These are phyloP conservation scores for Leptosphaerulina australis DNA, from an alignment of 2,329 filamentous ascomycete species.

Conservation along the genomic window DNA sequence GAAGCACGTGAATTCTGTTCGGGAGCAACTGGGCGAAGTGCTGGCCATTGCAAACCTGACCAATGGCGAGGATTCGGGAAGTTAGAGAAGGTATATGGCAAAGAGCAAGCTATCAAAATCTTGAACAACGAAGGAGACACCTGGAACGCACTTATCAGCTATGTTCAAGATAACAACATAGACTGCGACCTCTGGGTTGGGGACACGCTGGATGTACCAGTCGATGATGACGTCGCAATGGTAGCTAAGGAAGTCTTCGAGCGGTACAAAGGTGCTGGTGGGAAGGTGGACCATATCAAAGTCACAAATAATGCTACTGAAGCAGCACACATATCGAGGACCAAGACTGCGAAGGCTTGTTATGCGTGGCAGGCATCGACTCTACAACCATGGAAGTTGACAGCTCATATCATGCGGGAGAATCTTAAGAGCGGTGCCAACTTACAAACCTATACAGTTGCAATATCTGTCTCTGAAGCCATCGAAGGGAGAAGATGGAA, in stretches of 20 bases:
- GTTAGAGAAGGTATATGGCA: conserved; percentile 34
- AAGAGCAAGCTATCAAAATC: conserved; percentile 36
- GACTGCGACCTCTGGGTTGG: conserved; percentile 39
- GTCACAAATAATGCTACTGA: conserved; percentile 28
- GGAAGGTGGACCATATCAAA: conserved; percentile 31
- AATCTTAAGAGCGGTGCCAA: conserved; percentile 28
- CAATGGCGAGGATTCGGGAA: conserved; percentile 36
- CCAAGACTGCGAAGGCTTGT: conserved; percentile 33
- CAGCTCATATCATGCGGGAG: conserved; percentile 35
- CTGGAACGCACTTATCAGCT: conserved; percentile 30
- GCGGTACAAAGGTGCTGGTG: conserved; percentile 27
- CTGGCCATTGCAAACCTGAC: conserved; percentile 37
- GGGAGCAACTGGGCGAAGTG: conserved; percentile 38
- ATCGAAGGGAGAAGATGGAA: conserved; percentile 21
- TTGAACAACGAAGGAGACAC: conserved; percentile 36
- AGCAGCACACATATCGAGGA: conserved; percentile 22
- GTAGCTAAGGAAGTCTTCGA: conserved; percentile 29
- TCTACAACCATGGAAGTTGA: conserved; percentile 37
- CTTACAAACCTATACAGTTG: conserved; percentile 33
- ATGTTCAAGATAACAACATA: conserved; percentile 30
- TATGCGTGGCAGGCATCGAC: conserved; percentile 36
- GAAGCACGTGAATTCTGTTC: conserved; percentile 42
- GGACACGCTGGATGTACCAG: conserved; percentile 35
- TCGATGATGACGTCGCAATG: conserved; percentile 32
- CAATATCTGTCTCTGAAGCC: conserved; percentile 14